Evolutionary conservation across 2,329 filamentous ascomycete genomes (phyloP).

Genomic region (Thielaviopsis euricoi): DNA sequence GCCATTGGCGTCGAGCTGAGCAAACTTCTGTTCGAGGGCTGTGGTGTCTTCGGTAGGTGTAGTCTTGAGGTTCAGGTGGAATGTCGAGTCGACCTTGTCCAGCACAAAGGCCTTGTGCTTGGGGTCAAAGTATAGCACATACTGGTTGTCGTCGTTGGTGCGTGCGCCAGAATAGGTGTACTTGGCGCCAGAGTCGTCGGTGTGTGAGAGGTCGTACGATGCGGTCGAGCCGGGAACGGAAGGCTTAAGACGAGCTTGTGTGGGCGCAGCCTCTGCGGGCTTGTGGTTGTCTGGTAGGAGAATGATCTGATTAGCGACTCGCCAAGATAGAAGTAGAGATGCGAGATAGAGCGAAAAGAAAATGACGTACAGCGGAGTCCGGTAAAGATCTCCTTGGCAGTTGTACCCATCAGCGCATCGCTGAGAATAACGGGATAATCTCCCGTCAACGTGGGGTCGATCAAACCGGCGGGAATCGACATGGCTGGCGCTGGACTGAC

Average conservation of each 20-base stretch:
- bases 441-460: conserved; percentile 43
- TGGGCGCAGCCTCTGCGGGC: conserved; percentile 33
- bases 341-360: too few species aligned
- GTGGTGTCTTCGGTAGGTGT: conserved; percentile 49
- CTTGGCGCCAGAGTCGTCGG: conserved; percentile 32
- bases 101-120: conserved; percentile 61
- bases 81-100: conserved; percentile 63
- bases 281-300: conserved; percentile 41
- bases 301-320: background rate
- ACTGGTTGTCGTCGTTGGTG: conserved; percentile 38
- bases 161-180: conserved; percentile 46
- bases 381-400: conserved; percentile 41
- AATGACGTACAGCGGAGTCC: conserved; percentile 38
- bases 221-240: conserved; percentile 30
- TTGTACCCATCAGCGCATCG: conserved; percentile 40
- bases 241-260: conserved; percentile 34
- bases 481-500: background rate
- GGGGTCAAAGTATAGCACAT: conserved; percentile 61
- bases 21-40: conserved; percentile 47
- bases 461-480: conserved; percentile 16
- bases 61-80: conserved; percentile 71
- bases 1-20: conserved; percentile 37
- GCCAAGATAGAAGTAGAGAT: background rate
- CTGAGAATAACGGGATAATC: conserved; percentile 49
- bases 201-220: conserved; percentile 39